These are phyloP conservation scores for Nelumbo lutea DNA, from an alignment of 164 flowering plant genomes.

Conservation along the genomic window DNA sequence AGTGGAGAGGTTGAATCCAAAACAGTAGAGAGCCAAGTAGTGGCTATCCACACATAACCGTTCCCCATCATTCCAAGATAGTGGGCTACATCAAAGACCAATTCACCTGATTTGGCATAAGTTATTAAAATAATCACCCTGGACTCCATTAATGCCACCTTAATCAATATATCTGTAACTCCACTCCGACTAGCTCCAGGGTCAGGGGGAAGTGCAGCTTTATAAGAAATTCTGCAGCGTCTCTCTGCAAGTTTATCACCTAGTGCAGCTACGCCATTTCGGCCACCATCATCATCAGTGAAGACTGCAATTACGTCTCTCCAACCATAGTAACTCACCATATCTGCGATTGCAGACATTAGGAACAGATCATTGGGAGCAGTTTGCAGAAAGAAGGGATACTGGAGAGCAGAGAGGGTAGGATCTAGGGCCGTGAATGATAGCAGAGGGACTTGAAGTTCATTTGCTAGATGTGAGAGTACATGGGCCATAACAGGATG, in stretches of 20 bases:
- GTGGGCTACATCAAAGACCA: slow-evolving; percentile 3
- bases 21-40: neutral
- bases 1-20: neutral
- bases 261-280: slow-evolving; percentile 22
- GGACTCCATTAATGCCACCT: neutral
- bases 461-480: slow-evolving; percentile 22
- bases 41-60: neutral
- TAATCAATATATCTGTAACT: slow-evolving; percentile 7
- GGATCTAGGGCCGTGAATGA: slow-evolving; percentile 25
- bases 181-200: slow-evolving; percentile 5
- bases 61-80: neutral
- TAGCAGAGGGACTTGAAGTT: slow-evolving; percentile 21
- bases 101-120: neutral
- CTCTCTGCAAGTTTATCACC: slow-evolving; percentile 22
- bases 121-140: slow-evolving; percentile 2
- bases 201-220: slow-evolving; percentile 22
- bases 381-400: slow-evolving; percentile 24
- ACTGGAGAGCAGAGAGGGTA: slow-evolving; percentile 22
- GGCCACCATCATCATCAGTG: slow-evolving; percentile 19
- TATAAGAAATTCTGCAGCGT: slow-evolving; percentile 18
- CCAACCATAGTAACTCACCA: slow-evolving; percentile 20
- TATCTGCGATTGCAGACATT: slow-evolving; percentile 21
- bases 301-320: slow-evolving; percentile 19
- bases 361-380: slow-evolving; percentile 17
- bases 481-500: slow-evolving; percentile 20